phyloP scores from a whole-genome alignment of 257 asterid genomes.

The Rubia yunnanensis region DNA sequence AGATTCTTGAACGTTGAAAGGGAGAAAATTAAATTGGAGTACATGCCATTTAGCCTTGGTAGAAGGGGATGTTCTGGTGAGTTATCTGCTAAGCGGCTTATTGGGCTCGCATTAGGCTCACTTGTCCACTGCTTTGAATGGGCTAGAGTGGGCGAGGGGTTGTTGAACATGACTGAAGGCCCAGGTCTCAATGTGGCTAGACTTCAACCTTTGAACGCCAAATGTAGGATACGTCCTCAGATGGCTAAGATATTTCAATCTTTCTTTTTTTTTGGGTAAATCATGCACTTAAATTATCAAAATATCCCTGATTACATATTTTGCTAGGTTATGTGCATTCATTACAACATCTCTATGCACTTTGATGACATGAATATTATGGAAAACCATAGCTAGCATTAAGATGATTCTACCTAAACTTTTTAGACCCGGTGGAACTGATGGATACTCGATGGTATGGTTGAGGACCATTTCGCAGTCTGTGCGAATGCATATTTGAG shows the following conservation, averaged over 20 bases:
- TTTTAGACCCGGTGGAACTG: too few species aligned
- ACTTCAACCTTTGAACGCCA: conserved; percentile 17
- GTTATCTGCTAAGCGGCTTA: conserved; percentile 12
- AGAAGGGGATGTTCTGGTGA: conserved; percentile 23
- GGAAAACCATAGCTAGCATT: too few species aligned
- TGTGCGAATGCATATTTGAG: too few species aligned
- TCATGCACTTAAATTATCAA: too few species aligned
- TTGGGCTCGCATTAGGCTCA: conserved; percentile 11
- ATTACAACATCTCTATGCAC: too few species aligned
- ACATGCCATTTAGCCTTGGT: conserved; percentile 26
- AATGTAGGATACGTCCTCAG: conserved; percentile 13
- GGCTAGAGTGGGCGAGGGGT: conserved; percentile 14
- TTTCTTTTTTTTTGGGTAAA: too few species aligned
- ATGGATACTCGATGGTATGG: too few species aligned
- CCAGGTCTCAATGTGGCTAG: conserved; percentile 12
- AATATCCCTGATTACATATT: too few species aligned
- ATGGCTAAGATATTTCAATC: conserved; percentile 2
- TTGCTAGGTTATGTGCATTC: too few species aligned
- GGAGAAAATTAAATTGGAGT: conserved; percentile 10
- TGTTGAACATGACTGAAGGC: conserved; percentile 20
- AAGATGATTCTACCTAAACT: too few species aligned
- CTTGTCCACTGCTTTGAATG: conserved; percentile 16
- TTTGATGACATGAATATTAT: too few species aligned
- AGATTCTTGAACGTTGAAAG: conserved; percentile 18
- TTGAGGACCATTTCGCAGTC: too few species aligned